A percentile compares a stretch with the other conserved stretches of the same genome.
Evolutionary conservation across 2,329 filamentous ascomycete genomes (phyloP).

Genomic region (Chalaropsis ovoidea): DNA sequence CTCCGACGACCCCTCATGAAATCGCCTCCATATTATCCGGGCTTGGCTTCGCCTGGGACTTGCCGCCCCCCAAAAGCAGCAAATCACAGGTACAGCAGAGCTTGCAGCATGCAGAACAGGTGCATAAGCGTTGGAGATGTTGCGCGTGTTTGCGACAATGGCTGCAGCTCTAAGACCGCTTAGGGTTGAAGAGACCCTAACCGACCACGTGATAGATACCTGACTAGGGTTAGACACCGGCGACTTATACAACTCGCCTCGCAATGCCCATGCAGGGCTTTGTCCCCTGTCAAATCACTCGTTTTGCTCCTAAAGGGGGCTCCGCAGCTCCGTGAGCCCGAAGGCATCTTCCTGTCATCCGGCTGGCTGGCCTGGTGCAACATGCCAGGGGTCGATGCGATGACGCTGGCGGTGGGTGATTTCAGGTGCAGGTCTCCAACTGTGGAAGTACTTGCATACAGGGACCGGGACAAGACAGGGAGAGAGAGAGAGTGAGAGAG

Average conservation of each 20-base stretch:
- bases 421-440: background rate
- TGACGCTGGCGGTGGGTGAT: background rate
- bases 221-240: background rate
- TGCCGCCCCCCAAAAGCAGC: too few species aligned
- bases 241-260: background rate
- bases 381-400: background rate
- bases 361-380: constrained; percentile 7
- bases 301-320: background rate
- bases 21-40: too few species aligned
- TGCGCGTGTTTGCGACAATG: too few species aligned
- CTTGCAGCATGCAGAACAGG: too few species aligned
- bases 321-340: constrained; percentile 14
- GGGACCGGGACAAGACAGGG: too few species aligned
- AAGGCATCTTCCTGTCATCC: constrained; percentile 14
- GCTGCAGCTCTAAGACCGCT: too few species aligned
- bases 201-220: too few species aligned
- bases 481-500: background rate
- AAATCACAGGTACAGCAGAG: too few species aligned
- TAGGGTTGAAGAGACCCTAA: too few species aligned
- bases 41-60: too few species aligned
- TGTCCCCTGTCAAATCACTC: background rate
- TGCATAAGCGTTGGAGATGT: too few species aligned
- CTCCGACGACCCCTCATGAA: background rate
- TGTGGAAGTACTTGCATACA: background rate
- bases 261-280: background rate